Evolutionary conservation across 2,329 filamentous ascomycete genomes (phyloP).

Genomic region (Cladosporium sp.): DNA sequence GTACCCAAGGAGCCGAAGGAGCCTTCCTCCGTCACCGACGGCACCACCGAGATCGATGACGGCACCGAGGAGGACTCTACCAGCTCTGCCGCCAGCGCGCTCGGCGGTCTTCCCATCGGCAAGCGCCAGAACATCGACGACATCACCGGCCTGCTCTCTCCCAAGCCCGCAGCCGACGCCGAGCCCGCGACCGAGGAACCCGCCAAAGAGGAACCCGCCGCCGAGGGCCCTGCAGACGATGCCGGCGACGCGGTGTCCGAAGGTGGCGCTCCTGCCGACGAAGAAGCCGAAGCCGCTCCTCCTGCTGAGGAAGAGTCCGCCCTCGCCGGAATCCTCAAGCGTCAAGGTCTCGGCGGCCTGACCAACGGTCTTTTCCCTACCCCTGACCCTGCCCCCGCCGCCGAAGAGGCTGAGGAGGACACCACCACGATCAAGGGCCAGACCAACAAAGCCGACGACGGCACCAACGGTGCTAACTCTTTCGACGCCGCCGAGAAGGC

Average conservation of each 20-base stretch:
- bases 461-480: background rate
- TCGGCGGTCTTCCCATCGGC: background rate
- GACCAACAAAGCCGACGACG: background rate
- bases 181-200: background rate
- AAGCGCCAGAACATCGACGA: background rate
- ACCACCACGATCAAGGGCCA: background rate
- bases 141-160: background rate
- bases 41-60: background rate
- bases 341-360: background rate
- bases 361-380: background rate
- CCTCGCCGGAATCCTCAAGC: background rate
- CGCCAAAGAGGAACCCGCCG: background rate
- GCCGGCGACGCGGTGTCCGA: background rate
- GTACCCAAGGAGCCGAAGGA: constrained; percentile 11
- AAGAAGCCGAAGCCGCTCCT: background rate
- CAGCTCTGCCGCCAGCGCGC: background rate
- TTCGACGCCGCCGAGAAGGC: background rate
- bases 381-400: background rate
- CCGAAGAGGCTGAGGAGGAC: background rate
- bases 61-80: background rate
- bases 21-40: background rate
- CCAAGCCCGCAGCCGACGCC: background rate
- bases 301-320: background rate
- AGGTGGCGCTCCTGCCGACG: background rate
- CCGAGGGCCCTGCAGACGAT: background rate